Base-by-base conservation (phyloP, 73 alveolate species). In the Halteria grandinella region DNA sequence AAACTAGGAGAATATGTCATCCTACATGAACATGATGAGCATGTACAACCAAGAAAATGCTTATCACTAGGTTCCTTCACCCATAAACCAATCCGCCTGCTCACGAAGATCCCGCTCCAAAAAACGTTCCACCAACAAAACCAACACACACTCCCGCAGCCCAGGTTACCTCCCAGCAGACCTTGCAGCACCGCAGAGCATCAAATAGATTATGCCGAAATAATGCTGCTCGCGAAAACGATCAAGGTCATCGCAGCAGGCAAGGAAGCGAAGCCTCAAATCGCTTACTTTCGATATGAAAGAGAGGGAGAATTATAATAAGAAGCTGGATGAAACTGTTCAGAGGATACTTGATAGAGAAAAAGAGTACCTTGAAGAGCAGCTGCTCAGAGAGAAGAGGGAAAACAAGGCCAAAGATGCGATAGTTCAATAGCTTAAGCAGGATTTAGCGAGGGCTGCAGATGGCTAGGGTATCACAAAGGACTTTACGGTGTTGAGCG, bases 311-410 rank as follows among this genome's bases (percentile, higher is more conserved):
- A 23, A 44, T 43, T 45, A 48, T 10, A 47, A 41, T 44, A 2
- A n/a, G 7, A 53, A 36, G 1, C 33, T 71, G 10, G 75, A 71
- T 54, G 32, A 55, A 41, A 41, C 63, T 25, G 66, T 66, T 21
- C 25, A 66, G 21, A 45, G 47, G 51, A 52, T 66, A 8, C 31
- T 66, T n/a, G 66, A 66, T 24, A 41, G 29, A 24, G 80, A 66
- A 32, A 66, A 57, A 44, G 63, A 66, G 10, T 66, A 66, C 28
- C 28, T 34, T 17, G 75, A 71, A 39, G 52, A 71, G n/a, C 2
- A 15, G 49, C 49, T 66, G 11, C 28, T 44, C 1, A 66, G 47
- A 66, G 80, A 66, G 31, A 41, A 23, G 37, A 44, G 47, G 20
- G 69, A 66, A 45, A 66, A 44, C 29, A 25, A 36, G 8, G 14